Percentiles rank a stretch among this genome's conserved stretches.
These are phyloP conservation scores for Globisporangium ultimum DNA, from an alignment of 352 stramenopile species.

Conservation along the genomic window DNA sequence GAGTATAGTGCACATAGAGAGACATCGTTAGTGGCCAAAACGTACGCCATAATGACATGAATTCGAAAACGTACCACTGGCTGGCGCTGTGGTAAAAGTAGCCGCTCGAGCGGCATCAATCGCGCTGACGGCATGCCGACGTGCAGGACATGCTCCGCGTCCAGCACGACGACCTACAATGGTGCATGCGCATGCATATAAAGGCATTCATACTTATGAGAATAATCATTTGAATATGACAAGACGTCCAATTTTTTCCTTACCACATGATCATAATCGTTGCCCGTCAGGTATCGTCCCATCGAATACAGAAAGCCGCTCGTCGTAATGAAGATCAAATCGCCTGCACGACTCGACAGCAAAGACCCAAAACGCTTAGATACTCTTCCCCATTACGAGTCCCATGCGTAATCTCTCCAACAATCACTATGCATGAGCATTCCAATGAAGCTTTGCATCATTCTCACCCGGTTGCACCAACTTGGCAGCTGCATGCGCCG, in stretches of 20 bases:
- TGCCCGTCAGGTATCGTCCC: conserved; percentile 54
- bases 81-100: conserved; percentile 64
- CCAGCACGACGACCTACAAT: conserved; percentile 56
- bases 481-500: conserved; percentile 51
- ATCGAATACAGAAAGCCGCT: conserved; percentile 68
- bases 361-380: conserved; percentile 5
- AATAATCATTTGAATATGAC: neutral
- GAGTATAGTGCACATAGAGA: neutral
- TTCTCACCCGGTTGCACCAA: conserved; percentile 54
- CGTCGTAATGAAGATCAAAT: conserved; percentile 81
- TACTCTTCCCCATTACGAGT: too few species aligned
- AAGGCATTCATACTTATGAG: neutral
- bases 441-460: neutral
- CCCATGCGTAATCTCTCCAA: neutral
- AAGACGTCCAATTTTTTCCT: neutral
- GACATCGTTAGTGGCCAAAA: neutral
- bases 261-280: conserved; percentile 77
- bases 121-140: conserved; percentile 55
- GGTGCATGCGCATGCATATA: too few species aligned
- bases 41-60: neutral
- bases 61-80: conserved; percentile 44
- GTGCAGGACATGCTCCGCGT: conserved; percentile 57
- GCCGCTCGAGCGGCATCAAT: conserved; percentile 56
- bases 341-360: conserved; percentile 27
- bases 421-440: neutral